Base-by-base conservation (phyloP, 2,329 filamentous ascomycete species). In the Colletotrichum cordylinicola region DNA sequence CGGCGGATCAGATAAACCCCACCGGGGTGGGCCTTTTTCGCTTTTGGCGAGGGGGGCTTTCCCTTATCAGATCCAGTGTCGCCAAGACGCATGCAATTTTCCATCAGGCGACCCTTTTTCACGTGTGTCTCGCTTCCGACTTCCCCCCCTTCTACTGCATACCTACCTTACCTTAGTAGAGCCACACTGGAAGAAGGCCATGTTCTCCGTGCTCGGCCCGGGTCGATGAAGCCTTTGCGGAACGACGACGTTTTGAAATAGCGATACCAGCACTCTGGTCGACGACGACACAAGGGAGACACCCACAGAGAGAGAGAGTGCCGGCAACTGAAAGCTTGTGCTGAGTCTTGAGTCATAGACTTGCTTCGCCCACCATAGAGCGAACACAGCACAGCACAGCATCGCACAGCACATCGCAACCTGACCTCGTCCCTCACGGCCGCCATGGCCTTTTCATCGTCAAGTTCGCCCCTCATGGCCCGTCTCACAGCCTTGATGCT, bases 11-110 rank as follows among this genome's bases (percentile, higher is more conserved):
- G 62, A 68, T 67, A 55, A 64, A 55, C 55, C 52, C 33, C 55
- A 65, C 70, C 37, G 58, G 64, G 35, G 67, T 48, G 67, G 67
- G 24, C 13, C 27, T 35, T 33, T 27, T 15, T n/a, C 33, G 65
- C 13, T 33, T 61, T 8, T 61, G 12, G 4, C 13, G 12, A 16
- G 33, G 60, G 60, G 61, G 27, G 31, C 69, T 62, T 73, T 75
- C 33, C 73, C 73, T 75, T 75, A 75, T 75, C 73, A 75, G 73
- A 75, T 73, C 39, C 39, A 43, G 39, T 27, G 18, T 18, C 62
- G 64, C 69, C 69, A 68, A 72, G 69, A 56, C 31, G 31, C 10
- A 9, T 18, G 68, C 68, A 70, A 55, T 70, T 75, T 75, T 75
- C 43, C 55, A 75, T 67, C 73, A 72, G 62, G 62, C 62, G 72